Conservation (phyloP, 148 eudicot genomes). For the Oxyria digyna region DNA sequence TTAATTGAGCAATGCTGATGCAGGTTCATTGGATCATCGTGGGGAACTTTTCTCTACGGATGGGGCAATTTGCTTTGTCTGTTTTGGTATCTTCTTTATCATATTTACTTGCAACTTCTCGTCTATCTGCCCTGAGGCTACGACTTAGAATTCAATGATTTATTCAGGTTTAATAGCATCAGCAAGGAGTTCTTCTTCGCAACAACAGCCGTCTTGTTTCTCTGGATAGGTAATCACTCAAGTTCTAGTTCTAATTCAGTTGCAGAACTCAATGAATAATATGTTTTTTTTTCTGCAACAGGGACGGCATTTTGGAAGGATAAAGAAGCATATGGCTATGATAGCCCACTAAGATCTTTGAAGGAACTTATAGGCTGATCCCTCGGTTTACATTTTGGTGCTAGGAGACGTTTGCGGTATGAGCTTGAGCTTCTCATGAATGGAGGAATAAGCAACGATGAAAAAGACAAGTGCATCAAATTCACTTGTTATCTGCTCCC, state of each 20-base stretch:
- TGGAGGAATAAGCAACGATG: neutral
- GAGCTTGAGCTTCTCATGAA: neutral
- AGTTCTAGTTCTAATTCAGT: constrained; percentile 5
- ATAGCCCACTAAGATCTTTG: constrained; percentile 10
- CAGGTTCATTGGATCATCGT: constrained; percentile 90
- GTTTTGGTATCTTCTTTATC: constrained; percentile 33
- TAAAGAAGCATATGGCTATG: constrained; percentile 7
- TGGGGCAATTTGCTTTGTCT: constrained; percentile 88
- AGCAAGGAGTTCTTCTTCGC: constrained; percentile 70
- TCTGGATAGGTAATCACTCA: constrained; percentile 60
- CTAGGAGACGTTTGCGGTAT: neutral
- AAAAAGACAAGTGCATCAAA: neutral
- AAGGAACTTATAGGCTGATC: constrained; percentile 2
- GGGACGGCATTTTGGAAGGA: constrained; percentile 16
- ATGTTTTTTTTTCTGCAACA: constrained; percentile 4
- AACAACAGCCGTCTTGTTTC: constrained; percentile 47
- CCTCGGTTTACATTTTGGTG: neutral
- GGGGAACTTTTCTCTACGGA: constrained; percentile 81
- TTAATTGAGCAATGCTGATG: neutral
- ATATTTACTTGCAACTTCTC: neutral
- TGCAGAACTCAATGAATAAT: neutral
- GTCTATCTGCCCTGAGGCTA: neutral
- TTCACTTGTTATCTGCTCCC: neutral
- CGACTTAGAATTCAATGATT: neutral
- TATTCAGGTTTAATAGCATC: constrained; percentile 60